These are phyloP conservation scores for Tolypocladium paradoxum DNA, from an alignment of 2,329 filamentous ascomycete species.

Conservation along the genomic window DNA sequence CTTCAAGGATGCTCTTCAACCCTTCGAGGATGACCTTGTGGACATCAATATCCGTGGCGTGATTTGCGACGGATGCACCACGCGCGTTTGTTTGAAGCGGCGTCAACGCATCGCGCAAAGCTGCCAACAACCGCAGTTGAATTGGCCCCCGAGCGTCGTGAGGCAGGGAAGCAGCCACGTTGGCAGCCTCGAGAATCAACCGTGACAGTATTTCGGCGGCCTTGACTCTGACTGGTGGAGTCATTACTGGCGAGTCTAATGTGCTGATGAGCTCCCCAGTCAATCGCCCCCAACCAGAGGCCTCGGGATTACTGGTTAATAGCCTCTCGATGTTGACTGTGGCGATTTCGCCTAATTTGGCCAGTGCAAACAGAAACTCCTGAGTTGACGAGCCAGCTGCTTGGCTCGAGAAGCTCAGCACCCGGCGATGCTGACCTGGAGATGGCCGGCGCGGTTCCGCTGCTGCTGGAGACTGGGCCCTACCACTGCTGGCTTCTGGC, in stretches of 20 bases:
- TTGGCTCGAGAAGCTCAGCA: slow-evolving; percentile 36
- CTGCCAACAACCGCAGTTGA: slow-evolving; percentile 61
- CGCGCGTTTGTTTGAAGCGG: slow-evolving; percentile 42
- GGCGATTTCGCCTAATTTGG: slow-evolving; percentile 63
- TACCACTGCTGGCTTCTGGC: slow-evolving; percentile 6
- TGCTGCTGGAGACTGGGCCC: slow-evolving; percentile 9
- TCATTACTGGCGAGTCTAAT: slow-evolving; percentile 34
- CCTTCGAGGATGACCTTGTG: slow-evolving; percentile 72
- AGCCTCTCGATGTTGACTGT: slow-evolving; percentile 67
- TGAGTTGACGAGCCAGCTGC: slow-evolving; percentile 41
- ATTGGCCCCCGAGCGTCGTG: slow-evolving; percentile 45
- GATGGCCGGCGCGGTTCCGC: slow-evolving; percentile 23
- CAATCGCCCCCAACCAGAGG: slow-evolving; percentile 68
- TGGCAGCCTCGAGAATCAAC: slow-evolving; percentile 46
- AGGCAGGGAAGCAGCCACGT: slow-evolving; percentile 40
- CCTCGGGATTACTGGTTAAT: slow-evolving; percentile 51
- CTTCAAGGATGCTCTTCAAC: slow-evolving; percentile 72
- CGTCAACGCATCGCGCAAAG: slow-evolving; percentile 49
- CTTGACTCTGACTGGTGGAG: slow-evolving; percentile 42
- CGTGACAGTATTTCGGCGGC: slow-evolving; percentile 56
- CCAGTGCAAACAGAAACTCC: slow-evolving; percentile 56
- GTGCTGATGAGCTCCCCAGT: slow-evolving; percentile 41
- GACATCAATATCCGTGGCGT: slow-evolving; percentile 63
- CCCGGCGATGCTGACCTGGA: slow-evolving; percentile 30
- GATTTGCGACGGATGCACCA: slow-evolving; percentile 43